Percentiles rank a stretch among this genome's conserved stretches.
phyloP scores from a whole-genome alignment of 352 stramenopile species.

The Aphanomyces invadans region DNA sequence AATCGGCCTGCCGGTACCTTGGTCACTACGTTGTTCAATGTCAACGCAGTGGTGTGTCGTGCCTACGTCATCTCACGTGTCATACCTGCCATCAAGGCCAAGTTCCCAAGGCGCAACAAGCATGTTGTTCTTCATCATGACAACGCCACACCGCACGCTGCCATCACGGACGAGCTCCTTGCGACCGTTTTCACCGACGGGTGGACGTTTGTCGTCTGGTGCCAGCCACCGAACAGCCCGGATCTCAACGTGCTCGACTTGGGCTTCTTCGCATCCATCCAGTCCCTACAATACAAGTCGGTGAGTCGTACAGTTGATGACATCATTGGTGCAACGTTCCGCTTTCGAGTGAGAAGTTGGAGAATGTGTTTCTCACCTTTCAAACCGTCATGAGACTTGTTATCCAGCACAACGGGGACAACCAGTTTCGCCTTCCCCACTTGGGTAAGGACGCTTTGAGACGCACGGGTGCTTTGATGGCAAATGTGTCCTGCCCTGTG shows the following conservation, averaged over 20 bases:
- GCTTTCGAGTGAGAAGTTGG: conserved; percentile 1
- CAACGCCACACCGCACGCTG: conserved; percentile 26
- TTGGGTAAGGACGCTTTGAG: neutral
- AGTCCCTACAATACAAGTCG: conserved; percentile 25
- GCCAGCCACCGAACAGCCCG: conserved; percentile 29
- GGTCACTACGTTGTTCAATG: conserved; percentile 23
- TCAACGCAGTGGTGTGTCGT: conserved; percentile 26
- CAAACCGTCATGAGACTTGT: conserved; percentile 19
- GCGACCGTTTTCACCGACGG: conserved; percentile 12
- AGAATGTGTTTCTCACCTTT: conserved; percentile 21
- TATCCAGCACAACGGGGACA: conserved; percentile 1
- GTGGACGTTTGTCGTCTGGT: conserved; percentile 28
- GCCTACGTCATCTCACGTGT: conserved; percentile 25
- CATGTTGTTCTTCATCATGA: conserved; percentile 29
- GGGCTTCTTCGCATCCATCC: conserved; percentile 29
- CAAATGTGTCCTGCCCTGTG: neutral
- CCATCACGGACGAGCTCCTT: conserved; percentile 25
- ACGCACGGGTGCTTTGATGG: neutral
- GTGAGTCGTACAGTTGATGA: neutral
- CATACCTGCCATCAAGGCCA: conserved; percentile 28
- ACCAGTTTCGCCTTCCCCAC: conserved; percentile 17
- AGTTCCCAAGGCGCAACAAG: conserved; percentile 8
- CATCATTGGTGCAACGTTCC: conserved; percentile 2
- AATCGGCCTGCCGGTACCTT: conserved; percentile 21
- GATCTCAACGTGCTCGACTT: conserved; percentile 32